phyloP scores from a whole-genome alignment of 768 basidiomycete genomes.

The Amanita pallidorosea region DNA sequence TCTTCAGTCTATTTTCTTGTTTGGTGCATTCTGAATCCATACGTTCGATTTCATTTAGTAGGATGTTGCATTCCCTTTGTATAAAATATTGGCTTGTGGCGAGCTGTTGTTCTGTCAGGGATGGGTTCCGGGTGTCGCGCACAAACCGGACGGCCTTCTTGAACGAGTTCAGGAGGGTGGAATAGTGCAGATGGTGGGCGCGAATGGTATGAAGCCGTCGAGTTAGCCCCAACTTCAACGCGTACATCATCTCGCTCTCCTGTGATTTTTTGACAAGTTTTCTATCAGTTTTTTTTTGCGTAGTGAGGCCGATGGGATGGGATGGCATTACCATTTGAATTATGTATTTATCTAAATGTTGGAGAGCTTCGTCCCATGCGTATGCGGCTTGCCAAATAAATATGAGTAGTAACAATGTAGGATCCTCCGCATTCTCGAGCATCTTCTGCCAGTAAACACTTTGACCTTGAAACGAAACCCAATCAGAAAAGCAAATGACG shows the following conservation, averaged over 20 bases:
- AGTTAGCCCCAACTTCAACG: slow-evolving; percentile 33
- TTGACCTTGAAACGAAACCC: slow-evolving; percentile 16
- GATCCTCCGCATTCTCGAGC: slow-evolving; percentile 32
- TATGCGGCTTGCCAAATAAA: slow-evolving; percentile 53
- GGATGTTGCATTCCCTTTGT: slow-evolving; percentile 32
- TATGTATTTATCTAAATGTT: slow-evolving; percentile 40
- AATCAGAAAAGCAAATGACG: not conserved
- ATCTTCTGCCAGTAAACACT: slow-evolving; percentile 38
- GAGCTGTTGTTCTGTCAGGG: slow-evolving; percentile 26
- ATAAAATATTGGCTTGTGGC: slow-evolving; percentile 22
- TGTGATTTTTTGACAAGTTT: slow-evolving; percentile 9
- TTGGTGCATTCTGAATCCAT: slow-evolving; percentile 29
- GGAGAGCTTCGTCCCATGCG: slow-evolving; percentile 51
- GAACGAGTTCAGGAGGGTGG: slow-evolving; percentile 44
- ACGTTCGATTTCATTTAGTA: slow-evolving; percentile 39
- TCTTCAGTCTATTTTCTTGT: slow-evolving; percentile 35
- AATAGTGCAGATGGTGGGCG: slow-evolving; percentile 50
- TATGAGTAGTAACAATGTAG: slow-evolving; percentile 43
- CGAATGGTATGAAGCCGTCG: slow-evolving; percentile 46
- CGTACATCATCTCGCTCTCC: slow-evolving; percentile 40
- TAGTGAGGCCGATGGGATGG: not conserved
- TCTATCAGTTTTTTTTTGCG: no score
- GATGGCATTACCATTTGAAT: slow-evolving; percentile 28
- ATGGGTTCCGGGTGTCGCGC: slow-evolving; percentile 37
- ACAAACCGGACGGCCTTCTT: slow-evolving; percentile 41